Evolutionary conservation across 163 green algal species (phyloP).

Genomic region (Volvox carteri): DNA sequence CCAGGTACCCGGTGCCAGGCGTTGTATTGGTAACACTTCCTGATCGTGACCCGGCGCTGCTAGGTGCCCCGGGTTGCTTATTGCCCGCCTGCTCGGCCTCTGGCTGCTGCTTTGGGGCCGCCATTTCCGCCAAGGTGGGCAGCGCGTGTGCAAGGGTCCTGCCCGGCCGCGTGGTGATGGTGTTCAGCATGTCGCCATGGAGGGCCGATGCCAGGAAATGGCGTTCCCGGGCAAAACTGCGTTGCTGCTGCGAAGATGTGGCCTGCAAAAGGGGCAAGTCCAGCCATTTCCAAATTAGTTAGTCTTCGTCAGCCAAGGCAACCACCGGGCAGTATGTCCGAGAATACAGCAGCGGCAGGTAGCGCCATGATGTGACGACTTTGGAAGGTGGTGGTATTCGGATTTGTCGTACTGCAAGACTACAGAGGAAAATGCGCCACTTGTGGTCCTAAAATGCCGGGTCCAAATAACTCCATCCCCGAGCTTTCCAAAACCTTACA

Average conservation of each 20-base stretch:
- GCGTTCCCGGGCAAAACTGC: background rate
- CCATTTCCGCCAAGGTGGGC: background rate
- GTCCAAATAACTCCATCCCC: too few relatives aligned
- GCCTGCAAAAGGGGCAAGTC: too few relatives aligned
- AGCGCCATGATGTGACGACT: too few relatives aligned
- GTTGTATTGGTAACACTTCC: background rate
- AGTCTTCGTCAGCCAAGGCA: too few relatives aligned
- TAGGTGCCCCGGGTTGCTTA: background rate
- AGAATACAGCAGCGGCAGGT: too few relatives aligned
- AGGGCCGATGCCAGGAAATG: background rate
- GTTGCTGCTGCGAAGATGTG: background rate
- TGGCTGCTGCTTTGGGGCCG: background rate
- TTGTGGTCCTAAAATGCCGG: too few relatives aligned
- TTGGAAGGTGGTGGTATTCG: too few relatives aligned
- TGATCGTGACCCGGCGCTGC: background rate
- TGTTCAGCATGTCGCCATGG: conserved; percentile 22
- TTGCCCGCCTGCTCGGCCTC: background rate
- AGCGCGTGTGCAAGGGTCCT: background rate
- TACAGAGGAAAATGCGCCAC: too few relatives aligned
- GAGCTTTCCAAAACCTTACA: too few relatives aligned
- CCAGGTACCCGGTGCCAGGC: background rate
- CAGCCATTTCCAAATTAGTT: too few relatives aligned
- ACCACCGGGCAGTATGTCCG: too few relatives aligned
- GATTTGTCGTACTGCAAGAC: too few relatives aligned
- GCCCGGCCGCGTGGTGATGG: background rate